Percentiles rank a stretch among this genome's conserved stretches.
phyloP scores from a whole-genome alignment of 1,284 basidiomycete species.

The Ceratobasidium sp. region DNA sequence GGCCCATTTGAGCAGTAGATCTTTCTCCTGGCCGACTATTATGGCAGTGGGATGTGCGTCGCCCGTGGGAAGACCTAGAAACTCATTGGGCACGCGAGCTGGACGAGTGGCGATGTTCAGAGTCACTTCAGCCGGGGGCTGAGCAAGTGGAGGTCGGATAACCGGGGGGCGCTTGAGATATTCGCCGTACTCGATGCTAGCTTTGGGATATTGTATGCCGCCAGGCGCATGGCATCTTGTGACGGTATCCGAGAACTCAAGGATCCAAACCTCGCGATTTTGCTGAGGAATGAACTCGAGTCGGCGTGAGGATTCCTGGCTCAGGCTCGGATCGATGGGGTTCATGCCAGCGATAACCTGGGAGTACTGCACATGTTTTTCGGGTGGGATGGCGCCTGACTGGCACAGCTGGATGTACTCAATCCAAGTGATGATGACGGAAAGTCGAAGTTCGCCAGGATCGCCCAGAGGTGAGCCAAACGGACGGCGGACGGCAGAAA shows the following conservation, averaged over 20 bases:
- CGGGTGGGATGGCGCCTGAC: not conserved
- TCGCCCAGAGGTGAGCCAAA: not conserved
- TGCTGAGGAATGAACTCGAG: not conserved
- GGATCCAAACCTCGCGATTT: not conserved
- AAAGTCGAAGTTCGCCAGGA: not conserved
- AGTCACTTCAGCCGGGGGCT: no score
- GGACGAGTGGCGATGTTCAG: no score
- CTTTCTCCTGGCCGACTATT: constrained; percentile 4
- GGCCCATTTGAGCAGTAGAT: not conserved
- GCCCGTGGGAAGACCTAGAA: not conserved
- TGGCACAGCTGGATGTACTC: not conserved
- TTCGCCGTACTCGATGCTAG: not conserved
- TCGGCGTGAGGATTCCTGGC: constrained; percentile 1
- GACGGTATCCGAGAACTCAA: not conserved
- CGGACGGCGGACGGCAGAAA: not conserved
- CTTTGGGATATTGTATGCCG: not conserved
- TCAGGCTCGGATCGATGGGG: not conserved
- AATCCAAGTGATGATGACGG: not conserved
- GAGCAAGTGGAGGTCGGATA: no score
- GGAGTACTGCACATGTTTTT: not conserved
- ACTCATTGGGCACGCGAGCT: no score
- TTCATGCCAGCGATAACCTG: not conserved
- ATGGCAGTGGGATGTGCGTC: not conserved
- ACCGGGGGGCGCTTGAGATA: no score
- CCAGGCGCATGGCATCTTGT: not conserved